These are phyloP conservation scores for Lentinula detonsa DNA, from an alignment of 768 basidiomycete species.

Conservation along the genomic window DNA sequence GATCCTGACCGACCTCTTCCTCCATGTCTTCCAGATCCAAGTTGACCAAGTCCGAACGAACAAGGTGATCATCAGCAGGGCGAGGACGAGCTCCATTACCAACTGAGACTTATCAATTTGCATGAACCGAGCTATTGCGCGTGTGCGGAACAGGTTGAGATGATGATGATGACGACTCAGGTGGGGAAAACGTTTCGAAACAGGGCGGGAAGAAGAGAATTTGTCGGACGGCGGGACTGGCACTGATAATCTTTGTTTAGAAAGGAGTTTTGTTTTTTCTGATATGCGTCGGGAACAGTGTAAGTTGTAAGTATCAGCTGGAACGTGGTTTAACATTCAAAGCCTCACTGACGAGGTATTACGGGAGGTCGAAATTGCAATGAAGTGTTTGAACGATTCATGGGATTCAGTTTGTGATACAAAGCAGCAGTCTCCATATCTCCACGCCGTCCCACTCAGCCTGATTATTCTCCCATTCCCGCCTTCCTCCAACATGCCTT, in stretches of 20 bases:
- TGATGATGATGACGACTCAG: neutral
- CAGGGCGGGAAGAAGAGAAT: no score
- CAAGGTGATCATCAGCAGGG: neutral
- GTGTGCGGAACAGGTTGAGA: neutral
- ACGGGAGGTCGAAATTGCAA: no score
- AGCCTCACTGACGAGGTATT: no score
- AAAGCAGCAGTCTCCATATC: conserved; percentile 58
- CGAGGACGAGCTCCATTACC: neutral
- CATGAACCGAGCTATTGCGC: neutral
- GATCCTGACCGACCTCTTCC: neutral
- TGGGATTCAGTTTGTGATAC: neutral
- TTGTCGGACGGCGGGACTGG: no score
- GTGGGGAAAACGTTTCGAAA: neutral
- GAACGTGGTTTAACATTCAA: no score
- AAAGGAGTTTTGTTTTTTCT: no score
- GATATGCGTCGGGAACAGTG: no score
- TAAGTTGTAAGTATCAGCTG: no score
- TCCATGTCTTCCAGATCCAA: neutral
- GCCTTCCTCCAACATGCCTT: conserved; percentile 33
- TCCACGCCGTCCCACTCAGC: conserved; percentile 81
- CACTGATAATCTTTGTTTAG: no score
- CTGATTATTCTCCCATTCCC: conserved; percentile 43
- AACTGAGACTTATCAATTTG: neutral
- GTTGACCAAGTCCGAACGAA: neutral
- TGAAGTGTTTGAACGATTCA: no score